Percentiles rank a stretch among this genome's conserved stretches.
Evolutionary conservation across 495 filamentous ascomycete species (phyloP).

Genomic region (Friedmanniomyces endolithicus): DNA sequence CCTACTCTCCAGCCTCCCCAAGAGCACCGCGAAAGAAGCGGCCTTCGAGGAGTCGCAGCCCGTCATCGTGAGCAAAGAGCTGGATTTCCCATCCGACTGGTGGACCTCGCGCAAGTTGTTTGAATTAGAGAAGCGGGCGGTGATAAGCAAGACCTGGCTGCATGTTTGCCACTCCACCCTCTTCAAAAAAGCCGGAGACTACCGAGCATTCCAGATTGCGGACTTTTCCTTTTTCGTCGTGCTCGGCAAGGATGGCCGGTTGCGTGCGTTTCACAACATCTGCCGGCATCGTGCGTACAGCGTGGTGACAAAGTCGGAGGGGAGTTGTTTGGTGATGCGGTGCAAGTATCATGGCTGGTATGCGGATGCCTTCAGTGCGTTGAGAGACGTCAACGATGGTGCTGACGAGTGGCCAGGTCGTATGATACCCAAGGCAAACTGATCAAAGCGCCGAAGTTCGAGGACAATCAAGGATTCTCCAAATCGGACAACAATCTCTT

Average conservation of each 20-base stretch:
- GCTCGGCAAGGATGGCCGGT: background rate
- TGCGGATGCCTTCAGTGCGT: background rate
- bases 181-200: conserved; percentile 3
- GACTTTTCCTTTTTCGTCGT: conserved; percentile 6
- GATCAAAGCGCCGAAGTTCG: conserved; percentile 45
- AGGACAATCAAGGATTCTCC: conserved; percentile 42
- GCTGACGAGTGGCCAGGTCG: conserved; percentile 16
- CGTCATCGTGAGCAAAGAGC: conserved; percentile 1
- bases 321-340: conserved; percentile 39
- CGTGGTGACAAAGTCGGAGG: conserved; percentile 38
- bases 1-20: background rate
- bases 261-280: conserved; percentile 42
- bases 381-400: background rate
- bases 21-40: background rate
- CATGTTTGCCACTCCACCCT: conserved; percentile 5
- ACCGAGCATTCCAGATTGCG: conserved; percentile 5
- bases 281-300: conserved; percentile 47
- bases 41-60: background rate
- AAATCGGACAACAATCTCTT: conserved; percentile 39
- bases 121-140: conserved; percentile 2
- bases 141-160: conserved; percentile 3
- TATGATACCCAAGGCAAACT: conserved; percentile 43
- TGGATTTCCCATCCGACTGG: conserved; percentile 5
- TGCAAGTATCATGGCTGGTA: conserved; percentile 52
- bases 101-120: conserved; percentile 3